Evolutionary conservation across 352 stramenopile species (phyloP), one percentile per base, ranked within the genome.

Genomic region (Phytophthora meadii): DNA sequence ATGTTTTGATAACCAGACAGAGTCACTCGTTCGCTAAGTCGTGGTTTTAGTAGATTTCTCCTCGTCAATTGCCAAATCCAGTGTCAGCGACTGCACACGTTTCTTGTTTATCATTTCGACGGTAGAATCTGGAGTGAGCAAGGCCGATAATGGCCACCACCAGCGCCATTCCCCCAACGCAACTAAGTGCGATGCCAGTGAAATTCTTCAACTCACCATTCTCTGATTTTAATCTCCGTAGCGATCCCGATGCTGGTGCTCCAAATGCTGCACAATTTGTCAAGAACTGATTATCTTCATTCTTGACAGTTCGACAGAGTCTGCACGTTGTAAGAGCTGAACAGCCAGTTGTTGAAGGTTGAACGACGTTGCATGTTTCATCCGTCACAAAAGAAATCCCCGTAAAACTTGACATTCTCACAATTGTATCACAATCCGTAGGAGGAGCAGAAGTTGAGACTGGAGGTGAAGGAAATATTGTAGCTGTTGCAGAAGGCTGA

Each of bases 261-360:
- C 62, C 27, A 36, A 68, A 46, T 6, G 48, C 53, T 24, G 22
- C 24, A 5, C 61, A 72, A 25, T 52, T 66, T 2, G 40, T 34
- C 24, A 90, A 56, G 48, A 69, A 78, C 61, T 81, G 67, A 47
- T 87, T 90, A 32, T 24, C 32, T 51, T 84, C 65, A 51, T 73
- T 88, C 73, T 88, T 90, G 24, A 4, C n/a, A 0, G 56, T 57
- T 48, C 73, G 71, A 54, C 82, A 90, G 3, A 90, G 53, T 53
- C 70, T 73, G 49, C 82, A 90, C 12, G 24, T 61, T 17, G 79
- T 79, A 5, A 61, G 42, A 14, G 60, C 54, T 25, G 73, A 54
- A 45, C 81, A 89, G 8, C 81, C 81, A 4, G 61, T 32, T 2
- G 70, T 24, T 5, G 12, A 47, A 6, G 61, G 63, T 0, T 46